Evolutionary conservation across 2,329 filamentous ascomycete genomes (phyloP).

Genomic region (Epichloe scottii): DNA sequence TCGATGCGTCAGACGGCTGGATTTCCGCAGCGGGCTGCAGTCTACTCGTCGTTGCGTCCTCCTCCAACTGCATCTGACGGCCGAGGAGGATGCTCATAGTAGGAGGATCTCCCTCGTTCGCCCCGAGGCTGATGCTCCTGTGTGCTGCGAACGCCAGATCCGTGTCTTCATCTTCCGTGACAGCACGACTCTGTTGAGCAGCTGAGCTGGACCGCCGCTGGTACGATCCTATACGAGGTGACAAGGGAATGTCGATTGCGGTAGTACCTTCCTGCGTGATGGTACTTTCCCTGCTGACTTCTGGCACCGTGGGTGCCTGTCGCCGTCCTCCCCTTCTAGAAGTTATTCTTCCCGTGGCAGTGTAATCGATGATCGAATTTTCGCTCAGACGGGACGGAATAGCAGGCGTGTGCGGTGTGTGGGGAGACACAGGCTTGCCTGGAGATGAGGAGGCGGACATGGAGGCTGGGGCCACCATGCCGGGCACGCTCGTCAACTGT

Average conservation of each 20-base stretch:
- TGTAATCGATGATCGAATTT: slow-evolving; percentile 53
- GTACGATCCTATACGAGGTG: slow-evolving; percentile 46
- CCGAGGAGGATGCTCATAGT: slow-evolving; percentile 52
- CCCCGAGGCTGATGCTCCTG: slow-evolving; percentile 55
- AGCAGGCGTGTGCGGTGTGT: slow-evolving; percentile 84
- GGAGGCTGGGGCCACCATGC: slow-evolving; percentile 61
- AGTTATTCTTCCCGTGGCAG: slow-evolving; percentile 16
- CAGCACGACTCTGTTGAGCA: slow-evolving; percentile 46
- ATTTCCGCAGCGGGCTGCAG: slow-evolving; percentile 33
- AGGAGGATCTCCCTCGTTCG: slow-evolving; percentile 50
- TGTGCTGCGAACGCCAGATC: slow-evolving; percentile 49
- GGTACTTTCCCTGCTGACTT: slow-evolving; percentile 24
- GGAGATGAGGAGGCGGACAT: slow-evolving; percentile 80
- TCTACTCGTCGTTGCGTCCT: slow-evolving; percentile 9
- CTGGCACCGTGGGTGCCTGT: slow-evolving; percentile 15
- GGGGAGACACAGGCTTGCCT: slow-evolving; percentile 77
- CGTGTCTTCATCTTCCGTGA: slow-evolving; percentile 45
- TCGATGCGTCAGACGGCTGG: slow-evolving; percentile 22
- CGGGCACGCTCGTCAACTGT: slow-evolving; percentile 45
- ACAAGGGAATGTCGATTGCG: slow-evolving; percentile 63
- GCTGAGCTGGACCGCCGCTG: slow-evolving; percentile 57
- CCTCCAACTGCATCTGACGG: slow-evolving; percentile 24
- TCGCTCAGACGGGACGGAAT: slow-evolving; percentile 89
- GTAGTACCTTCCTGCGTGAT: slow-evolving; percentile 41
- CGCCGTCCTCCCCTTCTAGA: slow-evolving; percentile 18